Evolutionary conservation across 148 eudicot species (phyloP).

Genomic region (Limonium bicolor): DNA sequence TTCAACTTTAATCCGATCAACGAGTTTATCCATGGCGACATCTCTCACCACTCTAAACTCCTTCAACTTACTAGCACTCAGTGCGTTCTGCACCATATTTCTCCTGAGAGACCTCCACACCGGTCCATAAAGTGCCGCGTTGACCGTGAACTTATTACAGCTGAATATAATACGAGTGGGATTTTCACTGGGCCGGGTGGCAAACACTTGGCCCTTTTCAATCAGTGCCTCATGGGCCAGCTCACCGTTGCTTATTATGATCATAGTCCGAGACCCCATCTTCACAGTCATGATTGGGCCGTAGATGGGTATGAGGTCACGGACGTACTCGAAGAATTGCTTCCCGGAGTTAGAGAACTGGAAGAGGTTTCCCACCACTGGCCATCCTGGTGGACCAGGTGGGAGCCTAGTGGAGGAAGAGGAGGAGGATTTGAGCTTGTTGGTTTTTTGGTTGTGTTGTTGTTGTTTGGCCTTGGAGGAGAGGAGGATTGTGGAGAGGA

Average conservation of each 20-base stretch:
- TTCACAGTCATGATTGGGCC: conserved; percentile 71
- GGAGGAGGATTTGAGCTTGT: neutral
- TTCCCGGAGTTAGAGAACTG: conserved; percentile 82
- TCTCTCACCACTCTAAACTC: conserved; percentile 32
- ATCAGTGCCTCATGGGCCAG: conserved; percentile 60
- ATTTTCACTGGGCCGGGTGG: conserved; percentile 62
- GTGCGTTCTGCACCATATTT: conserved; percentile 83
- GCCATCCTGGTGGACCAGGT: conserved; percentile 91
- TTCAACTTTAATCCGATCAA: conserved; percentile 33
- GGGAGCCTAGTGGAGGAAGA: conserved; percentile 33
- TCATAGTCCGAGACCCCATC: conserved; percentile 80
- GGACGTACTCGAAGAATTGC: conserved; percentile 47
- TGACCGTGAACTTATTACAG: conserved; percentile 76
- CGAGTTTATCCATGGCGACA: conserved; percentile 47
- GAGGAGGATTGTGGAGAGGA: conserved; percentile 14
- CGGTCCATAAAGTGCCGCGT: conserved; percentile 63
- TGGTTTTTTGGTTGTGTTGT: too few species aligned
- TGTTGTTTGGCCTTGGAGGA: conserved; percentile 4
- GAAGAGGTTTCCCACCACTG: conserved; percentile 78
- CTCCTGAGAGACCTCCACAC: conserved; percentile 72
- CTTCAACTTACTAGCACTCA: conserved; percentile 32
- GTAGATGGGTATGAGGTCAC: conserved; percentile 42
- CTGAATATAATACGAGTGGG: conserved; percentile 73
- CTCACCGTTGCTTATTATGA: conserved; percentile 43
- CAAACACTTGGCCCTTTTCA: conserved; percentile 58